Evolutionary conservation across 345 rosid genomes (phyloP).

Genomic region (Kernera saxatilis): DNA sequence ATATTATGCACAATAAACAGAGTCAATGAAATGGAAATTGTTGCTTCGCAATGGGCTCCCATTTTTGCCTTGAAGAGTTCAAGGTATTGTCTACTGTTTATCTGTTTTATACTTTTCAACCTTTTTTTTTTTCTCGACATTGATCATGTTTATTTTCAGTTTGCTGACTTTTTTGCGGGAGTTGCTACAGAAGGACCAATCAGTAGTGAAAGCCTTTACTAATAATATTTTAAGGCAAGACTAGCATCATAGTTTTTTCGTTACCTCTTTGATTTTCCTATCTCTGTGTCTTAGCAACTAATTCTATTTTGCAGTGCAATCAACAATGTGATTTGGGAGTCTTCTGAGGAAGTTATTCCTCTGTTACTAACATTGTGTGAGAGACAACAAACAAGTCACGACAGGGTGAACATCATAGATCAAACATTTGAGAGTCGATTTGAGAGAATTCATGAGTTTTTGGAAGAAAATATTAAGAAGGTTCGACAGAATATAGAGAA

Average conservation of each 20-base stretch:
- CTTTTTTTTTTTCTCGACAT: conserved; percentile 16
- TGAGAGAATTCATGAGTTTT: conserved; percentile 37
- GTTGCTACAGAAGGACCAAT: conserved; percentile 48
- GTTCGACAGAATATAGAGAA: conserved; percentile 33
- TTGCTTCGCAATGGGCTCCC: conserved; percentile 67
- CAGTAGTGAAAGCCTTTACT: conserved; percentile 44
- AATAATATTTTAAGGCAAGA: conserved; percentile 57
- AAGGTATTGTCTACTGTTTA: conserved; percentile 39
- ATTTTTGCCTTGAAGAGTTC: conserved; percentile 48
- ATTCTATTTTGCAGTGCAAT: conserved; percentile 51
- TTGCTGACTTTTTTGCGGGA: conserved; percentile 56
- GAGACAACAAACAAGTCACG: conserved; percentile 41
- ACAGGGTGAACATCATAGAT: conserved; percentile 25
- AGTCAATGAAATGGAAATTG: conserved; percentile 34
- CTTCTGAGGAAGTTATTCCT: conserved; percentile 50
- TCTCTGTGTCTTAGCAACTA: conserved; percentile 16
- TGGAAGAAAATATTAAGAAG: conserved; percentile 34
- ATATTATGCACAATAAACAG: conserved; percentile 57
- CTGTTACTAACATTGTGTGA: conserved; percentile 54
- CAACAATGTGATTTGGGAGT: conserved; percentile 52
- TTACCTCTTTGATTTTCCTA: conserved; percentile 2
- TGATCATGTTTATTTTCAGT: conserved; percentile 42
- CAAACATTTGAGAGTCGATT: conserved; percentile 38
- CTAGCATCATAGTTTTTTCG: not conserved
- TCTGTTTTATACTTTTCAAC: not conserved